phyloP scores from a whole-genome alignment of 208 protist genomes.

The Wallacemonas rigidus region DNA sequence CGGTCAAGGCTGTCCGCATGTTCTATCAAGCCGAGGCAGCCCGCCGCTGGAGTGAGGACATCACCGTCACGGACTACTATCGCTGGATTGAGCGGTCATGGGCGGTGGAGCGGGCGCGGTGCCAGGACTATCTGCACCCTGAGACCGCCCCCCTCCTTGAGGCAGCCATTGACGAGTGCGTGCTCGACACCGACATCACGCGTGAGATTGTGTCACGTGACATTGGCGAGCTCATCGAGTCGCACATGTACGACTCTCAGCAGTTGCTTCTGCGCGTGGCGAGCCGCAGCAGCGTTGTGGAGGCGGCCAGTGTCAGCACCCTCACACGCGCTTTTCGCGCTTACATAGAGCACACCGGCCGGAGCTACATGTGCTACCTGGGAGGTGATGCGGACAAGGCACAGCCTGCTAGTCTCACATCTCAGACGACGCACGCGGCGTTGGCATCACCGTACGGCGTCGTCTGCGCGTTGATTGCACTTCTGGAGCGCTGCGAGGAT shows the following conservation, averaged over 20 bases:
- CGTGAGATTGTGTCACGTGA: constrained; percentile 44
- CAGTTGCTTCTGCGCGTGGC: constrained; percentile 17
- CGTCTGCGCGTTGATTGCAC: constrained; percentile 78
- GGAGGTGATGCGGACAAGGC: neutral
- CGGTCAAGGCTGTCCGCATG: constrained; percentile 28
- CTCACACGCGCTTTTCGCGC: neutral
- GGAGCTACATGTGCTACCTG: neutral
- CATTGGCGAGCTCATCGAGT: constrained; percentile 27
- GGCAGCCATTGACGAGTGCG: constrained; percentile 34
- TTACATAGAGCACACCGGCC: constrained; percentile 6
- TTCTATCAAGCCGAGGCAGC: constrained; percentile 40
- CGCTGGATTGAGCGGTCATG: constrained; percentile 35
- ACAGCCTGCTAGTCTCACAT: neutral
- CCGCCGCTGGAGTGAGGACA: constrained; percentile 31
- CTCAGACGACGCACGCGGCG: neutral
- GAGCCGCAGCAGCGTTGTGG: neutral
- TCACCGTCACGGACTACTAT: constrained; percentile 39
- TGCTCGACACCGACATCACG: constrained; percentile 39
- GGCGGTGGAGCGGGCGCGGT: constrained; percentile 33
- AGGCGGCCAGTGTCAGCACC: constrained; percentile 2
- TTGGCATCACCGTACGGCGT: constrained; percentile 42
- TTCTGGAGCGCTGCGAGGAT: constrained; percentile 72
- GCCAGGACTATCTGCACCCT: constrained; percentile 39
- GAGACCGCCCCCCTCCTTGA: constrained; percentile 49
- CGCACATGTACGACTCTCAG: constrained; percentile 6